Conservation (phyloP, 208 protist genomes). For the Leishmania arabica region DNA sequence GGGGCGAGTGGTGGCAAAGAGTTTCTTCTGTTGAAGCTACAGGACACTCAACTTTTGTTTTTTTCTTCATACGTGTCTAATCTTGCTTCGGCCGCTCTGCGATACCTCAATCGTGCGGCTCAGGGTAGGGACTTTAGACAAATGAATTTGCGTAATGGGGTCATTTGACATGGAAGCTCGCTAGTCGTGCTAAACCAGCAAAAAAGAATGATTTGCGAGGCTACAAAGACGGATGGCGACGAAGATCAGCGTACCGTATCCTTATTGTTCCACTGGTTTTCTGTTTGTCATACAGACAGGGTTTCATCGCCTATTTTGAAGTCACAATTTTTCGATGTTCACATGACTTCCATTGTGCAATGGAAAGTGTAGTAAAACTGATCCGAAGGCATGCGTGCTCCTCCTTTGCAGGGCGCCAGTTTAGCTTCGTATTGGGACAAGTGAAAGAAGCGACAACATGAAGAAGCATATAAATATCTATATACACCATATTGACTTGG, state of each 20-base stretch:
- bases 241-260: background rate
- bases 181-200: background rate
- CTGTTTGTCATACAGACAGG: background rate
- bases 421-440: background rate
- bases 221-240: background rate
- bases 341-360: background rate
- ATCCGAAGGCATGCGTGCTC: background rate
- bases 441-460: background rate
- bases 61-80: background rate
- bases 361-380: background rate
- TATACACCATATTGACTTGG: background rate
- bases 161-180: background rate
- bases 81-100: background rate
- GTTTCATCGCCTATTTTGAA: background rate
- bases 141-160: background rate
- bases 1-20: background rate
- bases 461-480: background rate
- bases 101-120: background rate
- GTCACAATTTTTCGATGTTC: background rate
- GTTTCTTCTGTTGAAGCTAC: background rate
- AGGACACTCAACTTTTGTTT: background rate
- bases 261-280: background rate
- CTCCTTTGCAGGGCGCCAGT: background rate
- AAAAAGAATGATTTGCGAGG: background rate
- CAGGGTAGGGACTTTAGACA: background rate